phyloP scores from a whole-genome alignment of 2,329 filamentous ascomycete genomes.

The Diplodia mutila region DNA sequence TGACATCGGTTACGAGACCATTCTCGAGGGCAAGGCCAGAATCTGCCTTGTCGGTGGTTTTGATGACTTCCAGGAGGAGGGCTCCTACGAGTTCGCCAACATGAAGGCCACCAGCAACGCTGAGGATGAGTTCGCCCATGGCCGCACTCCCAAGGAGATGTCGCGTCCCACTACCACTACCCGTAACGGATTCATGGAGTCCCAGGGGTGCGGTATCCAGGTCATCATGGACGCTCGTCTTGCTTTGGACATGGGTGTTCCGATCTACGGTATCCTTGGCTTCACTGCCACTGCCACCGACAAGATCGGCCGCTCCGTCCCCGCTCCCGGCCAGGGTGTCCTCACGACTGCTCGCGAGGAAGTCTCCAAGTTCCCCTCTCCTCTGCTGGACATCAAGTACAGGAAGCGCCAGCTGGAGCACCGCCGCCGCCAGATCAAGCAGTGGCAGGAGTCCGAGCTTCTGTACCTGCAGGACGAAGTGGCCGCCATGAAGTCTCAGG shows the following conservation, averaged over 20 bases:
- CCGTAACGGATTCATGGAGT: conserved; percentile 98
- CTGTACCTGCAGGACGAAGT: conserved; percentile 93
- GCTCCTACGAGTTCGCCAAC: conserved; percentile 99
- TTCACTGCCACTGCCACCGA: conserved; percentile 95
- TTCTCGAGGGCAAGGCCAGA: conserved; percentile 96
- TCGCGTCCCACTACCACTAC: conserved; percentile 96
- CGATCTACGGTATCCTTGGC: conserved; percentile 92
- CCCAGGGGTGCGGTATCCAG: conserved; percentile 97
- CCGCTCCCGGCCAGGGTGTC: conserved; percentile 94
- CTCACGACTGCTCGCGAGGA: conserved; percentile 93
- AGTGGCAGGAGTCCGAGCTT: conserved; percentile 94
- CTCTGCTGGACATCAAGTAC: conserved; percentile 96
- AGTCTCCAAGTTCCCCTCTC: conserved; percentile 89
- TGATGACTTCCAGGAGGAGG: conserved; percentile 98
- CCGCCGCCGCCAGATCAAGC: conserved; percentile 90
- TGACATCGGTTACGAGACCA: conserved; percentile 97
- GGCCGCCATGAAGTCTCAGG: conserved; percentile 83
- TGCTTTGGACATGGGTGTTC: conserved; percentile 96
- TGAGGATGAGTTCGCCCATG: conserved; percentile 92
- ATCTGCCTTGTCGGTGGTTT: conserved; percentile 98
- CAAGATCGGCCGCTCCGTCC: conserved; percentile 98
- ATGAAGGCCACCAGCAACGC: conserved; percentile 99
- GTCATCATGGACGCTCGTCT: conserved; percentile 97
- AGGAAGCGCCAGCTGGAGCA: conserved; percentile 92
- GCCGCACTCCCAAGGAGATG: conserved; percentile 95